Percentiles rank a stretch among this genome's conserved stretches.
phyloP scores from a whole-genome alignment of 495 filamentous ascomycete genomes.

The Penicillium silybi region DNA sequence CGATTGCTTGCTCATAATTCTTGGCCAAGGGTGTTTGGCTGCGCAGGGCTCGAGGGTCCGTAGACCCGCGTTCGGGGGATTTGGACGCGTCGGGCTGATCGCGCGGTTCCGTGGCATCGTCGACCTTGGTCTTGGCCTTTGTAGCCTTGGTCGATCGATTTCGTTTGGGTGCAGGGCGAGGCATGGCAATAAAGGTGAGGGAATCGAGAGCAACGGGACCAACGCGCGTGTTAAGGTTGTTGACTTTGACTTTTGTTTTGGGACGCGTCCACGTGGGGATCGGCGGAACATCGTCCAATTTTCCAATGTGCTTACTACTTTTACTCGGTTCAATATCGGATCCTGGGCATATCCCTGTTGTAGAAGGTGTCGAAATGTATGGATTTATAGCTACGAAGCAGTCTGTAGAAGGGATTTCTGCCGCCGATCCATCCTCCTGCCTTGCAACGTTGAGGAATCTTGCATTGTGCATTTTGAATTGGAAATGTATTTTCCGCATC shows the following conservation, averaged over 20 bases:
- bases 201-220: background rate
- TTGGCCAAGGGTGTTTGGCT: slow-evolving; percentile 35
- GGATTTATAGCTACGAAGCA: no score
- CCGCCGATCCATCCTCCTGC: no score
- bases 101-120: slow-evolving; percentile 2
- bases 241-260: slow-evolving; percentile 17
- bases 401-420: no score
- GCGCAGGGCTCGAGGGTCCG: slow-evolving; percentile 20
- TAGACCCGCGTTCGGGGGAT: slow-evolving; percentile 15
- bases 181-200: slow-evolving; percentile 25
- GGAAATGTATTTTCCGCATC: no score
- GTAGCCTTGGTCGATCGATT: slow-evolving; percentile 23
- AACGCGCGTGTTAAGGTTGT: background rate
- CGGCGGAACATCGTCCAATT: no score
- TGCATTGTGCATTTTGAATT: no score
- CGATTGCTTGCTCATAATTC: slow-evolving; percentile 36
- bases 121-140: slow-evolving; percentile 3
- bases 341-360: no score
- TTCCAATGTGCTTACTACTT: no score
- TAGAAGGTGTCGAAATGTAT: no score
- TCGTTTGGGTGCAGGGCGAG: slow-evolving; percentile 41
- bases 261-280: slow-evolving; percentile 32
- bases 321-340: no score
- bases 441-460: background rate
- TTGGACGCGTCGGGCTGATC: slow-evolving; percentile 9